Evolutionary conservation across 306 rosid species (phyloP), one percentile per base, ranked within the genome.

Genomic region (Ormosia semicastrata): DNA sequence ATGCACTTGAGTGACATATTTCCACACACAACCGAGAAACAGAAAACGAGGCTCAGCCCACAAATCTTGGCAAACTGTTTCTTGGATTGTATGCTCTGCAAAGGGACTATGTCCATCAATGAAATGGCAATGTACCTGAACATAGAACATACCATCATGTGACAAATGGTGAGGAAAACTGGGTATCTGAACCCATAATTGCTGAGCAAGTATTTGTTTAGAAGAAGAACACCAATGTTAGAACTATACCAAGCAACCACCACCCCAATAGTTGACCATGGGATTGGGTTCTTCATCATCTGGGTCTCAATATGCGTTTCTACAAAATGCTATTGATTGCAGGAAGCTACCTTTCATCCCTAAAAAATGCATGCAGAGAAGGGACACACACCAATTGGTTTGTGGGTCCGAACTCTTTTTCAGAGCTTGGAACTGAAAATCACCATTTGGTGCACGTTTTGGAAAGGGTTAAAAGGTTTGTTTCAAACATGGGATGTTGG

Each of bases 71-170:
- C 6, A 10, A 80, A 3, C 73, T 80, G 84, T 4, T 14, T 50
- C 71, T 3, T 46, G 32, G 84, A 80, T 39, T 62, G 77, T 15
- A 80, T 60, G 12, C 17, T 80, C 54, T 80, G 84, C 18, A 60
- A 7, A 12, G 84, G 84, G 7, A 62, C 84, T 0, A 80, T 40
- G 34, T 71, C 40, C 73, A 80, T 59, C 2, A 71, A 7, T 11
- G 47, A 46, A 47, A 80, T 66, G 72, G 44, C 73, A 49, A 80
- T 2, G 18, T 46, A 80, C 66, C 84, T 80, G 29, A 80, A 32
- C 7, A 80, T 39, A 36, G 84, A 80, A 34, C 84, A 80, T 8
- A 69, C 71, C 64, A 70, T 71, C 84, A 80, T 80, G 78, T 80
- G 84, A 29, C 83, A 79, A 8, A 79, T 32, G 43, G 84, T 80